phyloP scores from a whole-genome alignment of 2,329 filamentous ascomycete species.

The Colletotrichum nymphaeae region DNA sequence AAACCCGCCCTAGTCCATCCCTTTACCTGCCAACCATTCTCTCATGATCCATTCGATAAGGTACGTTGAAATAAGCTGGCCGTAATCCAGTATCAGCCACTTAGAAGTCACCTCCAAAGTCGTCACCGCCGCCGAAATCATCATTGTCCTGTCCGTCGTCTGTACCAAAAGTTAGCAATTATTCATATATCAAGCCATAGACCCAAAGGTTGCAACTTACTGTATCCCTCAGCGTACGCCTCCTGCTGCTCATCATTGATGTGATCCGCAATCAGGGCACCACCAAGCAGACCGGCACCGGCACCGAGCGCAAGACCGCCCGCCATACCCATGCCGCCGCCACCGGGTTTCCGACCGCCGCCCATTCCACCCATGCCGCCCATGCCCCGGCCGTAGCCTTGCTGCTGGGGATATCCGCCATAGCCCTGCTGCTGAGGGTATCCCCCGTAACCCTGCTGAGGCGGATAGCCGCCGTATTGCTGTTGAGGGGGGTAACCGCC shows the following conservation, averaged over 20 bases:
- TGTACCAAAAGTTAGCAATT: conserved; percentile 34
- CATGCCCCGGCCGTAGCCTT: conserved; percentile 40
- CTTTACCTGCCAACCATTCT: neutral
- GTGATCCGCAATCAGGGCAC: conserved; percentile 76
- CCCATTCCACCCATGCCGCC: conserved; percentile 52
- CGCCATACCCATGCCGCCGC: conserved; percentile 65
- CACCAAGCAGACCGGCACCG: conserved; percentile 85
- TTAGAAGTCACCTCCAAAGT: conserved; percentile 54
- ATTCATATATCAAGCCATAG: neutral
- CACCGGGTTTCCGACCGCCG: conserved; percentile 42
- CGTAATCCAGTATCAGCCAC: neutral
- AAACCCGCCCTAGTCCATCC: neutral
- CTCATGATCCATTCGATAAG: neutral
- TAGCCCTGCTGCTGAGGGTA: conserved; percentile 49
- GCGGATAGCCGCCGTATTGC: conserved; percentile 45
- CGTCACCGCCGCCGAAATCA: conserved; percentile 43
- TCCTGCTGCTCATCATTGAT: conserved; percentile 72
- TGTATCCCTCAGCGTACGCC: conserved; percentile 61
- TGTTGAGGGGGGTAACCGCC: conserved; percentile 40
- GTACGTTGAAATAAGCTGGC: neutral
- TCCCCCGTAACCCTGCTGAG: conserved; percentile 50
- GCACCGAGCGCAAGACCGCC: conserved; percentile 83
- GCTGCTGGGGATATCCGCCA: conserved; percentile 40
- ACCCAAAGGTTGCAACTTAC: conserved; percentile 42
- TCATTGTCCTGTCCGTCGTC: conserved; percentile 37